These are phyloP conservation scores for Saccharum hybrid DNA, from an alignment of 202 grass and related monocot species.

Conservation along the genomic window DNA sequence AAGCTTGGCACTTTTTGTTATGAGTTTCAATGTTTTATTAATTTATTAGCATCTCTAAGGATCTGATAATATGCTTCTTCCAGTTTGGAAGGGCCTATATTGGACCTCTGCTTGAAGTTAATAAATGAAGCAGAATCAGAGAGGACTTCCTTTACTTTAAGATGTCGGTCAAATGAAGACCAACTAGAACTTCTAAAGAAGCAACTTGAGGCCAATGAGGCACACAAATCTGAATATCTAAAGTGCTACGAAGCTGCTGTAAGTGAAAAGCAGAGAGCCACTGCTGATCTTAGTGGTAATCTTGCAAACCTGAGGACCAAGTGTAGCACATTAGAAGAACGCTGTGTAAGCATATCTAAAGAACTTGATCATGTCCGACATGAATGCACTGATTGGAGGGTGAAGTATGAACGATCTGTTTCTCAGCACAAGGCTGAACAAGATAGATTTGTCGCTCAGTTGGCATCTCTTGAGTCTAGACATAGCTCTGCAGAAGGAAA, in stretches of 20 bases:
- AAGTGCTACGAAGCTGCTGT: constrained; percentile 67
- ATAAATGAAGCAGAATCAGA: constrained; percentile 78
- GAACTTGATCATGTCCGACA: constrained; percentile 61
- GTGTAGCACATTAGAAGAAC: constrained; percentile 71
- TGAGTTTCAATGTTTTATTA: neutral
- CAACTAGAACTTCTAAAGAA: constrained; percentile 72
- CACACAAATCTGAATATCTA: constrained; percentile 74
- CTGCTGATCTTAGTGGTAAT: constrained; percentile 62
- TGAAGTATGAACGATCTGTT: constrained; percentile 57
- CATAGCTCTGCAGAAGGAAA: constrained; percentile 61
- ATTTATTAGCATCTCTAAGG: constrained; percentile 5
- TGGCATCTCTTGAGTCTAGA: constrained; percentile 59
- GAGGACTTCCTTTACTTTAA: constrained; percentile 65
- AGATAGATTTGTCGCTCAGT: constrained; percentile 50
- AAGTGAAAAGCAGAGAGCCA: constrained; percentile 68
- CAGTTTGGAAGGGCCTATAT: constrained; percentile 79
- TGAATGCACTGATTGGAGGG: constrained; percentile 71
- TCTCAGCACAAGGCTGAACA: constrained; percentile 52
- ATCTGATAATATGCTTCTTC: constrained; percentile 37
- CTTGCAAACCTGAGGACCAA: constrained; percentile 73
- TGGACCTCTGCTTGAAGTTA: constrained; percentile 72
- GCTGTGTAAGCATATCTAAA: constrained; percentile 59
- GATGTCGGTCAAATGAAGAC: constrained; percentile 68
- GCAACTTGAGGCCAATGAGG: constrained; percentile 72
- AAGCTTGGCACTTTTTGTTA: neutral